Conservation (phyloP, 106 monocot genomes). For the Dendrobium officinale region DNA sequence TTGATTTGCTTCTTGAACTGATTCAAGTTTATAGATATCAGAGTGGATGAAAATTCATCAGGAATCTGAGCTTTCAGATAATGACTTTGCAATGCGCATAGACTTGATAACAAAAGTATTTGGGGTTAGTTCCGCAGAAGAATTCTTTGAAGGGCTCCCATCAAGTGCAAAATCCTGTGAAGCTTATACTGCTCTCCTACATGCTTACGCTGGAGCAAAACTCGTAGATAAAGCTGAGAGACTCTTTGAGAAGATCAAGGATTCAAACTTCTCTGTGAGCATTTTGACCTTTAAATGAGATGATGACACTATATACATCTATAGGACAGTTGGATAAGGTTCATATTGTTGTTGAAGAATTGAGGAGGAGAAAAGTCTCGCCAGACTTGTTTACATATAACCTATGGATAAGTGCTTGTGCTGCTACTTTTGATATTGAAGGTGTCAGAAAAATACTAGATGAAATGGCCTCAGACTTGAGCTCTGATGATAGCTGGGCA, state of each 20-base stretch:
- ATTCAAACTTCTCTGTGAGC: constrained; percentile 25
- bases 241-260: constrained; percentile 64
- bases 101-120: constrained; percentile 89
- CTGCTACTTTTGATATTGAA: constrained; percentile 50
- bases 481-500: constrained; percentile 39
- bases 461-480: constrained; percentile 56
- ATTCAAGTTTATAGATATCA: constrained; percentile 59
- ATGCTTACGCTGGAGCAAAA: constrained; percentile 72
- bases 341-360: constrained; percentile 42
- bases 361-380: constrained; percentile 43
- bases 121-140: constrained; percentile 76
- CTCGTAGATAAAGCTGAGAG: constrained; percentile 59
- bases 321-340: constrained; percentile 82
- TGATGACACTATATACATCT: constrained; percentile 95
- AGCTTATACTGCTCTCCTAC: constrained; percentile 76
- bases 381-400: constrained; percentile 89
- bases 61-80: constrained; percentile 49
- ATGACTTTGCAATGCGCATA: constrained; percentile 72
- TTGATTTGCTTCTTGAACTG: constrained; percentile 10
- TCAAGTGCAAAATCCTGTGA: constrained; percentile 46
- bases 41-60: constrained; percentile 89
- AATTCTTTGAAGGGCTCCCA: constrained; percentile 85
- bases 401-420: constrained; percentile 78
- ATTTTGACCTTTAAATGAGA: constrained; percentile 72
- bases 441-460: constrained; percentile 55